Percentiles rank a stretch among this genome's conserved stretches.
Conservation (phyloP, 495 filamentous ascomycete species). For the Talaromyces borbonicus region DNA sequence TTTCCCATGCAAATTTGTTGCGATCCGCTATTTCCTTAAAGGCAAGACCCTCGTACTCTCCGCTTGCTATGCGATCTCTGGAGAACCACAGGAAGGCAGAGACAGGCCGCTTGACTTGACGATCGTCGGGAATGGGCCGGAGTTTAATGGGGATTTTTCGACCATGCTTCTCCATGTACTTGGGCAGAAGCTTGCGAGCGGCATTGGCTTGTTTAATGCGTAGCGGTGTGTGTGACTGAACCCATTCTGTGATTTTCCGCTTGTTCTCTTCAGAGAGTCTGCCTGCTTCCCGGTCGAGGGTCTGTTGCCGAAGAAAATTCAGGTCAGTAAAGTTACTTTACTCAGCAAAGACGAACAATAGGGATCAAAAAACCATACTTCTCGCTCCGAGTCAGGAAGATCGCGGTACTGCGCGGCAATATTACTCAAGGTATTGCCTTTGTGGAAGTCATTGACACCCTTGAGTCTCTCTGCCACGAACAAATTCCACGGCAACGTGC, state of each 20-base stretch:
- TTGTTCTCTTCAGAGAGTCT: slow-evolving; percentile 32
- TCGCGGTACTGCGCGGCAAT: slow-evolving; percentile 14
- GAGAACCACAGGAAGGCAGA: slow-evolving; percentile 35
- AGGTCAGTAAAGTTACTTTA: neutral
- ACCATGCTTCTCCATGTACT: slow-evolving; percentile 12
- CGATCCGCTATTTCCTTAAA: slow-evolving; percentile 17
- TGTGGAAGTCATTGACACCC: slow-evolving; percentile 1
- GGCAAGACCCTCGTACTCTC: slow-evolving; percentile 34
- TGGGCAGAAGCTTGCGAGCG: slow-evolving; percentile 45
- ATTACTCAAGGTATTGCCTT: slow-evolving; percentile 11
- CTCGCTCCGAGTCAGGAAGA: slow-evolving; percentile 18
- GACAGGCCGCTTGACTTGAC: slow-evolving; percentile 40
- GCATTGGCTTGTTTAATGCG: slow-evolving; percentile 53
- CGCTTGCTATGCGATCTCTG: slow-evolving; percentile 32
- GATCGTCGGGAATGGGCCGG: slow-evolving; percentile 42
- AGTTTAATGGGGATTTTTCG: slow-evolving; percentile 3
- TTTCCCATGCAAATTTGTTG: slow-evolving; percentile 48
- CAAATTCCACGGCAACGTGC: slow-evolving; percentile 11
- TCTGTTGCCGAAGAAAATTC: slow-evolving; percentile 17
- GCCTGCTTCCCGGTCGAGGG: slow-evolving; percentile 40
- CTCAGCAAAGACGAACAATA: too few species aligned
- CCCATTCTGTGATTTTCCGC: slow-evolving; percentile 43
- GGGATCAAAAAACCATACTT: slow-evolving; percentile 21
- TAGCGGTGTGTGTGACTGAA: slow-evolving; percentile 44
- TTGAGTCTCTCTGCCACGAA: slow-evolving; percentile 15